phyloP scores from a whole-genome alignment of 2,329 filamentous ascomycete species.

The Aspergillus bombycis region DNA sequence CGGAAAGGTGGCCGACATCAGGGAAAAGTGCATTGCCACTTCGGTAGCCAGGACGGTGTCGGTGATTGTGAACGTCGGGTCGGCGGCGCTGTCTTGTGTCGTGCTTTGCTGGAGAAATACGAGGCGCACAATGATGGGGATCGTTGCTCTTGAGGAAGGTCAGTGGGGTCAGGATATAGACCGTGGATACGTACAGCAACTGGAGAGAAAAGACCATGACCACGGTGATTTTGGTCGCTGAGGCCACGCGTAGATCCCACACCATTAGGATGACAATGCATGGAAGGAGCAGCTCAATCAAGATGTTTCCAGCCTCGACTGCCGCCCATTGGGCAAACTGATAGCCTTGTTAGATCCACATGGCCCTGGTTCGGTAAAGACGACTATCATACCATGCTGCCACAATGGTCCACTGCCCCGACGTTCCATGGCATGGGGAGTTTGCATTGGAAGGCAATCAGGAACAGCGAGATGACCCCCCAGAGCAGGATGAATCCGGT shows the following conservation, averaged over 20 bases:
- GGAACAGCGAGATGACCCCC: constrained; percentile 1
- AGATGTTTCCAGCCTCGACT: not conserved
- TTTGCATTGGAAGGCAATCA: constrained; percentile 3
- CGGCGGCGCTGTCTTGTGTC: not conserved
- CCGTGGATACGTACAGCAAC: not conserved
- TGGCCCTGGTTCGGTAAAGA: not conserved
- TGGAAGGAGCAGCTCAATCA: constrained; percentile 1
- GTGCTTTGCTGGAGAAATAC: not conserved
- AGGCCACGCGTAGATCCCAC: not conserved
- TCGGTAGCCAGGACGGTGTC: constrained; percentile 2
- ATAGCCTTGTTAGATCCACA: not conserved
- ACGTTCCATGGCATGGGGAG: constrained; percentile 1
- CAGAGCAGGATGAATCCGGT: not conserved
- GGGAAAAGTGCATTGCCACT: constrained; percentile 8
- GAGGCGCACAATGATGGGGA: constrained; percentile 1
- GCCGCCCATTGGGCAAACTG: not conserved
- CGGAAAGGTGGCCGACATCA: constrained; percentile 1
- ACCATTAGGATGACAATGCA: not conserved
- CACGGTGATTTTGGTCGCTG: not conserved
- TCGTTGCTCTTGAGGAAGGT: not conserved
- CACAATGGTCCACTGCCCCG: not conserved
- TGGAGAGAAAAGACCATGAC: constrained; percentile 3
- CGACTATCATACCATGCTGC: constrained; percentile 1
- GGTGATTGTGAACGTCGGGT: not conserved
- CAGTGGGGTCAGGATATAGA: not conserved